Conservation (phyloP, 306 rosid genomes). For the Echinosophora koreensis region DNA sequence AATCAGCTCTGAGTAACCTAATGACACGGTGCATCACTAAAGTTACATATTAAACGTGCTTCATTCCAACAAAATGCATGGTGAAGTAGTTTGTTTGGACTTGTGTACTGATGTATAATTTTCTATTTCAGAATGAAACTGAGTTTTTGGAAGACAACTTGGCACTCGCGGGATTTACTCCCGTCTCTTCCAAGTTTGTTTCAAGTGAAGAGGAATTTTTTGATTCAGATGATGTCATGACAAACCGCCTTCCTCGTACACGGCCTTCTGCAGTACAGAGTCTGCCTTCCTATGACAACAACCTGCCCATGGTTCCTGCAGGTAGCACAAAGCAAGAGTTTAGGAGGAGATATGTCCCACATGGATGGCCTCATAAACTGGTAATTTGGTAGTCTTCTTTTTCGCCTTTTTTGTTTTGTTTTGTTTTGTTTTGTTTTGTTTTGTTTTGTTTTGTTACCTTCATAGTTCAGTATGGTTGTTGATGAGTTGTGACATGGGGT, state of each 20-base stretch:
- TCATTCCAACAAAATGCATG: neutral
- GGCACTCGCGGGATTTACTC: slow-evolving; percentile 51
- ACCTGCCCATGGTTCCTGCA: slow-evolving; percentile 59
- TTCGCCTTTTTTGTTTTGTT: neutral
- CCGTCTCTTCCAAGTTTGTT: slow-evolving; percentile 55
- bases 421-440: neutral
- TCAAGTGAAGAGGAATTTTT: slow-evolving; percentile 77
- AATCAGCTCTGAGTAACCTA: too few species aligned
- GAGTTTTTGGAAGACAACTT: slow-evolving; percentile 60
- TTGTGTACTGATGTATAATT: slow-evolving; percentile 30
- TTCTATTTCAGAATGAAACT: slow-evolving; percentile 53
- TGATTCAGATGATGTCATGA: slow-evolving; percentile 83
- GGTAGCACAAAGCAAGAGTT: slow-evolving; percentile 76
- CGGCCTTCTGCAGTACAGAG: slow-evolving; percentile 60
- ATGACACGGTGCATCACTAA: too few species aligned
- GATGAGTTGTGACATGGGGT: slow-evolving; percentile 43
- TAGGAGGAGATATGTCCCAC: slow-evolving; percentile 73
- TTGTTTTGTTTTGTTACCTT: neutral
- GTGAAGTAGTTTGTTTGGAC: slow-evolving; percentile 16
- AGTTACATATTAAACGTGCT: too few species aligned
- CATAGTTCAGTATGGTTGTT: slow-evolving; percentile 14
- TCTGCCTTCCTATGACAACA: slow-evolving; percentile 62
- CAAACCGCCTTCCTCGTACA: slow-evolving; percentile 61
- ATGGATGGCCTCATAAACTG: slow-evolving; percentile 96
- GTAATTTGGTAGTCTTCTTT: slow-evolving; percentile 51